Evolutionary conservation across 2,329 filamentous ascomycete genomes (phyloP), one percentile per base, ranked within the genome.

Genomic region (Colletotrichum lupini): DNA sequence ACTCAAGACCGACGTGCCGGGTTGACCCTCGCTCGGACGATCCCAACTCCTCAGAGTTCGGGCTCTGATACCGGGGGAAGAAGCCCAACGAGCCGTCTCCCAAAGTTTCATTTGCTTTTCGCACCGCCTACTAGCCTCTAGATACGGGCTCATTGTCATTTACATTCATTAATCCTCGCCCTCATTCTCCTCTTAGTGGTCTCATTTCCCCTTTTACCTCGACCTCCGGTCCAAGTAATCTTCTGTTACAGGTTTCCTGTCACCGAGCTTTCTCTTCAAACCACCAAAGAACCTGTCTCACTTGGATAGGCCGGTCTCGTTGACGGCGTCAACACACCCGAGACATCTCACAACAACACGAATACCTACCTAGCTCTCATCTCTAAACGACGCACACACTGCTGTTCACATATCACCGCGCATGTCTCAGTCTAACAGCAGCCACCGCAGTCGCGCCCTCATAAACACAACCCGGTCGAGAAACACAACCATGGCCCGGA

Each of bases 11-110:
- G n/a, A 35, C 46, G 26, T 35, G 11, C 55, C 66, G 59, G 66
- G 66, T 73, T 73, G 66, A 60, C 60, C 56, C 67, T 52, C 67
- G 67, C 71, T 73, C 67, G 67, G 71, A 73, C 61, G n/a, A 64
- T 42, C 61, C 26, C 26, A 49, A 53, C 68, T 37, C 61, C 26
- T 26, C 32, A 55, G 49, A 19, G 55, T 66, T 46, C 61, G 49
- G 57, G 61, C 67, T 66, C 46, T 73, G 71, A 70, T 60, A 71
- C 71, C 71, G 61, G 71, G 71, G 67, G 46, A 64, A 37, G 60
- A 52, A 61, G 63, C 46, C 56, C 49, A 61, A 37, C 49, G 32
- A 35, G 60, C 42, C 67, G 35, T 55, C 37, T 42, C 16, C 37
- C n/a, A 49, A 66, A 55, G 52, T 57, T 58, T 52, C 67, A 22